Conservation (phyloP, 225 moss, liverwort and hornwort genomes). For the Antitrichia curtipendula region DNA sequence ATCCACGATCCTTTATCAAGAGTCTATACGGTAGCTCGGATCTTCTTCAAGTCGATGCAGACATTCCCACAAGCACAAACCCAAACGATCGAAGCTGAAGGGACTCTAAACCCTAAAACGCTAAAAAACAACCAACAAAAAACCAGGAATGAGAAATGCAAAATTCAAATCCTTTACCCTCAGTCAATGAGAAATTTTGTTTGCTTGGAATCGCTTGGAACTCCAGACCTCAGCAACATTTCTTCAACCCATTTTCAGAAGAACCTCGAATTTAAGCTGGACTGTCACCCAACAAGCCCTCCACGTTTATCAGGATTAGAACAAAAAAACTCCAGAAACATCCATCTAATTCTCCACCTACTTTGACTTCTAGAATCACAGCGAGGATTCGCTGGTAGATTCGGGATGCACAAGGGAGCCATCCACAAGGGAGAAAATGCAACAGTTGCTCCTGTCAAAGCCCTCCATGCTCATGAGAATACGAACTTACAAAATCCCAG, state of each 20-base stretch:
- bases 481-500: not conserved
- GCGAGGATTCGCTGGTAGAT: conserved; percentile 24
- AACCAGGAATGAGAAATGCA: not conserved
- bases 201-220: not conserved
- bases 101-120: not conserved
- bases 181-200: not conserved
- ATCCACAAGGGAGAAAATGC: conserved; percentile 50
- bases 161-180: not conserved
- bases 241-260: not conserved
- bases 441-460: conserved; percentile 36
- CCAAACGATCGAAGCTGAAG: not conserved
- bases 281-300: not conserved
- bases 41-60: not conserved
- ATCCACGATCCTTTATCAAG: not conserved
- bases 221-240: not conserved
- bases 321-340: not conserved
- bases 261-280: not conserved
- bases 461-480: not conserved
- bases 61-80: not conserved
- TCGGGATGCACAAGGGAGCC: conserved; percentile 32
- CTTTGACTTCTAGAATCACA: conserved; percentile 7
- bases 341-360: not conserved
- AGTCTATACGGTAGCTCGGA: not conserved
- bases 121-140: no score
- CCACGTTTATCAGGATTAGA: not conserved